Evolutionary conservation across 1,139 yeast species (phyloP).

Genomic region (Taiozyma sp.): DNA sequence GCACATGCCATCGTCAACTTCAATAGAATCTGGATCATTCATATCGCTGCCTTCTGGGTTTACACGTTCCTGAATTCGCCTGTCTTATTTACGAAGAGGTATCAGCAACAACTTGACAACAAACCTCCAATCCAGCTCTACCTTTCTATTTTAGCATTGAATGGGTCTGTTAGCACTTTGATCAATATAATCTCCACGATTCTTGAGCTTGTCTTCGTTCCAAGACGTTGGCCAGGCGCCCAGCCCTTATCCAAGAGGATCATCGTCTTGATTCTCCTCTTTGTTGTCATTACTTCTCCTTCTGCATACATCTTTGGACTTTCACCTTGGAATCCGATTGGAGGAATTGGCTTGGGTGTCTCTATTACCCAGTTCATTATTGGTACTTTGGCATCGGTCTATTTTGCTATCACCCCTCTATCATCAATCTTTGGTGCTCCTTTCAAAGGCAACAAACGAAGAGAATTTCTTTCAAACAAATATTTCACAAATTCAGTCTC

Average conservation of each 20-base stretch:
- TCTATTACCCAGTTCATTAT: slow-evolving; percentile 40
- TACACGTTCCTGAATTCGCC: slow-evolving; percentile 50
- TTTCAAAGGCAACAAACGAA: slow-evolving; percentile 23
- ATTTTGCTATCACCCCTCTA: slow-evolving; percentile 42
- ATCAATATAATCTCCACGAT: slow-evolving; percentile 39
- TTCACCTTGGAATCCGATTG: slow-evolving; percentile 31
- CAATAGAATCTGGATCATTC: slow-evolving; percentile 59
- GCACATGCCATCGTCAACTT: slow-evolving; percentile 50
- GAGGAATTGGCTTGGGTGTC: slow-evolving; percentile 31
- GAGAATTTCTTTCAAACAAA: slow-evolving; percentile 28
- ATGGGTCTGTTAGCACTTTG: slow-evolving; percentile 43
- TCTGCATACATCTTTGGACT: slow-evolving; percentile 34
- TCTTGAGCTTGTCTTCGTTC: slow-evolving; percentile 44
- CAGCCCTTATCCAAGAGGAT: slow-evolving; percentile 37
- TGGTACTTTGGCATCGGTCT: slow-evolving; percentile 37
- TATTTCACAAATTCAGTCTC: slow-evolving; percentile 44
- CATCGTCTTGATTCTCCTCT: slow-evolving; percentile 27
- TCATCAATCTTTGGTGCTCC: slow-evolving; percentile 36
- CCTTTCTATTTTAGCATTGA: slow-evolving; percentile 44
- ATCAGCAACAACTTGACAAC: slow-evolving; percentile 39
- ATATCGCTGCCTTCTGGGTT: slow-evolving; percentile 53
- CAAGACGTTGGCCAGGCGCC: slow-evolving; percentile 52
- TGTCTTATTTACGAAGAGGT: slow-evolving; percentile 46
- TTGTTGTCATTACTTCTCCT: slow-evolving; percentile 35
- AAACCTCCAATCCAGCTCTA: slow-evolving; percentile 42